Evolutionary conservation across 2,329 filamentous ascomycete genomes (phyloP), one percentile per base, ranked within the genome.

Genomic region (Fusarium sp.): DNA sequence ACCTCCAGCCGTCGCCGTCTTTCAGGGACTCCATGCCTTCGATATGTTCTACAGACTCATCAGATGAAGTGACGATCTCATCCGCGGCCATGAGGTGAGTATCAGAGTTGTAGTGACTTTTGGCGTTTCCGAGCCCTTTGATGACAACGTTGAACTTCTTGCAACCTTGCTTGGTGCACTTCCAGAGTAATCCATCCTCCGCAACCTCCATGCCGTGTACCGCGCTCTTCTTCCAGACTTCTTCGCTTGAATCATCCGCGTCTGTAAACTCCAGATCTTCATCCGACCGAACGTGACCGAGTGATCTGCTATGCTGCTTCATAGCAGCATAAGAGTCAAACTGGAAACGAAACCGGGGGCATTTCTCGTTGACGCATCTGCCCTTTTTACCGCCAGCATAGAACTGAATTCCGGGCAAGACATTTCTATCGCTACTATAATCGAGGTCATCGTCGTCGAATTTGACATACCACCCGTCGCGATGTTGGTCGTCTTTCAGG

Each of bases 81-180:
- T 54, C 26, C 20, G 45, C 66, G 3, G 66, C 66, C n/a, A n/a
- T 58, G 26, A 53, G 16, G 18, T 69, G 66, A 20, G 39, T 28
- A 18, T 53, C 24, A 1, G 70, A 70, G 30, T 26, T 42, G 55
- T 16, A 54, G 51, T 72, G 70, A 16, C 22, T 14, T 10, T 28
- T 57, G 20, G 47, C 65, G 11, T 72, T 72, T 2, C 30, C 14
- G 2, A 26, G 7, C 7, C 12, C 30, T 13, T 22, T 56, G 9
- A 72, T 61, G 24, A 50, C 22, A 22, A 47, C 45, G 30, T 41
- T 28, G 12, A 58, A 70, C 4, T 67, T 48, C 26, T 50, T 73
- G 35, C 70, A 73, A 3, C 70, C 70, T 20, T 38, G 53, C 9
- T 67, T 72, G 35, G 31, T 35, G 16, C 70, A 72, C n/a, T 42